Percentiles rank a stretch among this genome's conserved stretches.
Conservation (phyloP, 192 early-diverging fungal genomes). For the Jimgerdemannia flammicorona region DNA sequence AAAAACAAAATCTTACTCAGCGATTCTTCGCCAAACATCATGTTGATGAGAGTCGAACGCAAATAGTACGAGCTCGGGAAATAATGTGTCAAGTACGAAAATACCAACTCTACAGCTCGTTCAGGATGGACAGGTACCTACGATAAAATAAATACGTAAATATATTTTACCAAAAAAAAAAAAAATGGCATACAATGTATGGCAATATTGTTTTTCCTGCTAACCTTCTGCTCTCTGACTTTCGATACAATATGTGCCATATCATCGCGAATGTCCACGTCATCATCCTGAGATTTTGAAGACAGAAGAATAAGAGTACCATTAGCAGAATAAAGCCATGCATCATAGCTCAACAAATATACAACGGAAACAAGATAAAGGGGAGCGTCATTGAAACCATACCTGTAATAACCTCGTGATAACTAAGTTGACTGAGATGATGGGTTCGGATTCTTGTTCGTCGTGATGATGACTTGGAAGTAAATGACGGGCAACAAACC, state of each 20-base stretch:
- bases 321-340: neutral
- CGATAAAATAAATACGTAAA: conserved; percentile 2
- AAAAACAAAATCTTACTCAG: conserved; percentile 21
- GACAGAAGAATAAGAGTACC: neutral
- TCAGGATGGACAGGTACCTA: conserved; percentile 53
- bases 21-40: conserved; percentile 20
- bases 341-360: no score
- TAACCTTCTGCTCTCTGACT: conserved; percentile 50
- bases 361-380: conserved; percentile 30
- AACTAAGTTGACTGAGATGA: neutral
- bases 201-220: neutral
- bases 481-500: conserved; percentile 33
- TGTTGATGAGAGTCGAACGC: conserved; percentile 14
- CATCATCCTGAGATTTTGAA: conserved; percentile 61
- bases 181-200: neutral
- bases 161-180: neutral
- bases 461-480: conserved; percentile 12
- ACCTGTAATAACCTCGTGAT: conserved; percentile 13
- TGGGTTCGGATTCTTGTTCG: neutral
- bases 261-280: conserved; percentile 68
- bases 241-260: conserved; percentile 55
- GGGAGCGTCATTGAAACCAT: conserved; percentile 50
- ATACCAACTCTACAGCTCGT: conserved; percentile 43
- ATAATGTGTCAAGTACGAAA: conserved; percentile 28
- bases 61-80: conserved; percentile 24